phyloP scores from a whole-genome alignment of 495 filamentous ascomycete species.

The Annulohypoxylon nitens region DNA sequence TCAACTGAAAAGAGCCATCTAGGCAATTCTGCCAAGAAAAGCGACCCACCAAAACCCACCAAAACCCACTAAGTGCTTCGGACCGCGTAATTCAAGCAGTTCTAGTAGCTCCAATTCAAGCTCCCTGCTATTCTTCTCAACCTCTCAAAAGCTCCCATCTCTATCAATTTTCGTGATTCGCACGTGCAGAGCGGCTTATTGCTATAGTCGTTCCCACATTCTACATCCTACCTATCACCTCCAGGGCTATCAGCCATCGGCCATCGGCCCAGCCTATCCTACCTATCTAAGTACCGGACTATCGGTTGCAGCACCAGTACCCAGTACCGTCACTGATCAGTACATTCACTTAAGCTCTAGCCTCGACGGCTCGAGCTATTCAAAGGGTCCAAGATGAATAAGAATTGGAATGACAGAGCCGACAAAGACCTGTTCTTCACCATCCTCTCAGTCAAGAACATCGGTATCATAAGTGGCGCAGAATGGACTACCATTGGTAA shows the following conservation, averaged over 20 bases:
- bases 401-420: conserved; percentile 67
- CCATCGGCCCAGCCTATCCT: not conserved
- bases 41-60: conserved; percentile 21
- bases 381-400: conserved; percentile 56
- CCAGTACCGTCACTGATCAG: not conserved
- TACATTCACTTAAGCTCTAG: conserved; percentile 31
- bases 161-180: conserved; percentile 50
- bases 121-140: conserved; percentile 46
- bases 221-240: no score
- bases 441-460: conserved; percentile 67
- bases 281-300: conserved; percentile 22
- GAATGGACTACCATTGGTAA: conserved; percentile 67
- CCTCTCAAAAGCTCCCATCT: conserved; percentile 50
- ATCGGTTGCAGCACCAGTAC: not conserved
- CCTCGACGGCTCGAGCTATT: conserved; percentile 34
- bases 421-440: conserved; percentile 68
- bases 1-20: no score
- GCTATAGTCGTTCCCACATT: conserved; percentile 40
- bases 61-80: conserved; percentile 27
- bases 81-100: conserved; percentile 46
- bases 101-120: conserved; percentile 44
- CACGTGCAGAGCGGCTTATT: conserved; percentile 43
- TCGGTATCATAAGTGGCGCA: conserved; percentile 65
- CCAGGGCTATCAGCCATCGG: no score
- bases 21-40: conserved; percentile 29